Evolutionary conservation across 73 alveolate species (phyloP).

Genomic region (Effrenium voratum): DNA sequence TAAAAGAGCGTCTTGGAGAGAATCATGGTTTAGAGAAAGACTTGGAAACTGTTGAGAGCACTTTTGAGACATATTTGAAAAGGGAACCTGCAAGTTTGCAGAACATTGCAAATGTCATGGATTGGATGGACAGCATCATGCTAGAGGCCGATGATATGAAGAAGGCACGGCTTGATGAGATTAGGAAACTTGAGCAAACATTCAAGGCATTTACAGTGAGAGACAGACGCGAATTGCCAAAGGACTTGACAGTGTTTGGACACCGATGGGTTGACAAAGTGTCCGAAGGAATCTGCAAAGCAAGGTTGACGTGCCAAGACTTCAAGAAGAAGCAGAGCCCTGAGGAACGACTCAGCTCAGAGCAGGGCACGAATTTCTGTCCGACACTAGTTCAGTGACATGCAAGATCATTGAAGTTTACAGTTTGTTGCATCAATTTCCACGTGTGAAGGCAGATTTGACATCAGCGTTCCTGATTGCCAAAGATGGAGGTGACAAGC

Average conservation of each 20-base stretch:
- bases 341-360: slow-evolving; percentile 12
- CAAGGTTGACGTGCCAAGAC: neutral
- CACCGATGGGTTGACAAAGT: slow-evolving; percentile 1
- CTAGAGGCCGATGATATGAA: neutral
- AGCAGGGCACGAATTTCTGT: neutral
- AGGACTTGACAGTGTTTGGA: neutral
- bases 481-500: neutral
- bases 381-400: neutral
- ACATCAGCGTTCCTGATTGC: slow-evolving; percentile 18
- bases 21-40: no score
- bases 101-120: slow-evolving; percentile 17
- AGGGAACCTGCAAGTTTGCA: no score
- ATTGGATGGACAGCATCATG: neutral
- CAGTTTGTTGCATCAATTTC: neutral
- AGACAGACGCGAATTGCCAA: neutral
- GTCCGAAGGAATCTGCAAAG: neutral
- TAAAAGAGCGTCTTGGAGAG: no score
- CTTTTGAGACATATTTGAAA: no score
- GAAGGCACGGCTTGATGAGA: neutral
- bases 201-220: neutral
- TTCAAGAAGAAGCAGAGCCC: neutral
- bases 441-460: slow-evolving; percentile 13
- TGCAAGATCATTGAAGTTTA: neutral
- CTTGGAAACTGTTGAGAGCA: no score
- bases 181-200: neutral